These are phyloP conservation scores for Forsythia suspensa DNA, from an alignment of 257 asterid genomes.

Conservation along the genomic window DNA sequence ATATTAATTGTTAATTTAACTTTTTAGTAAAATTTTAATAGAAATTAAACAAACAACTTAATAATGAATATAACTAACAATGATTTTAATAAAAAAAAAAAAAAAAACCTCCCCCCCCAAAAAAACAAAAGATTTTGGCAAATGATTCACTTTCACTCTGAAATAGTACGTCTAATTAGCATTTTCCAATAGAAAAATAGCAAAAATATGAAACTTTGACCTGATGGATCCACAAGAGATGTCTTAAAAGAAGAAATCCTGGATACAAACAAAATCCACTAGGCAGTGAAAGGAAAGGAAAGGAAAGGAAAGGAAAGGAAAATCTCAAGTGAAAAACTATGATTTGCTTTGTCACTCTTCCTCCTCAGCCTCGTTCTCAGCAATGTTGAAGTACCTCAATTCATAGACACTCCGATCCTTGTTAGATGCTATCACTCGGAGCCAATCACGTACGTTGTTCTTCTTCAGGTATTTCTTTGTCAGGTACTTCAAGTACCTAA, in stretches of 20 bases:
- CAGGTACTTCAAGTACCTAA: slow-evolving; percentile 23
- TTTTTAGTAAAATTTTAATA: too few relatives aligned
- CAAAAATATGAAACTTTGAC: neutral
- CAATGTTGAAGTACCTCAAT: slow-evolving; percentile 14
- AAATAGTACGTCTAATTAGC: neutral
- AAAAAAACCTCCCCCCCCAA: too few relatives aligned
- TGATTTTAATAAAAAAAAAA: too few relatives aligned
- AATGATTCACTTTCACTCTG: neutral
- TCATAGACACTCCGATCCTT: slow-evolving; percentile 15
- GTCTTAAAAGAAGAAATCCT: neutral
- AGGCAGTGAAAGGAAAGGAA: neutral
- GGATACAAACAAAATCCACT: neutral
- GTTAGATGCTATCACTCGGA: slow-evolving; percentile 21
- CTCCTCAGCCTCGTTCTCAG: slow-evolving; percentile 21
- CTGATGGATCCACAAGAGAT: too few relatives aligned
- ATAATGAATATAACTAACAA: too few relatives aligned
- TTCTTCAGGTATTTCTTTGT: slow-evolving; percentile 25
- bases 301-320: neutral
- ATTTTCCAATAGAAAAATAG: neutral
- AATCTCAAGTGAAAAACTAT: neutral
- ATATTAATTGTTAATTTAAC: too few relatives aligned
- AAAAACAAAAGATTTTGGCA: neutral
- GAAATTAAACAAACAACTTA: too few relatives aligned
- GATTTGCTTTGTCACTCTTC: slow-evolving; percentile 14
- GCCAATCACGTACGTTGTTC: slow-evolving; percentile 26